phyloP scores from a whole-genome alignment of 192 early-diverging fungal genomes.

The Glomus cerebriforme region DNA sequence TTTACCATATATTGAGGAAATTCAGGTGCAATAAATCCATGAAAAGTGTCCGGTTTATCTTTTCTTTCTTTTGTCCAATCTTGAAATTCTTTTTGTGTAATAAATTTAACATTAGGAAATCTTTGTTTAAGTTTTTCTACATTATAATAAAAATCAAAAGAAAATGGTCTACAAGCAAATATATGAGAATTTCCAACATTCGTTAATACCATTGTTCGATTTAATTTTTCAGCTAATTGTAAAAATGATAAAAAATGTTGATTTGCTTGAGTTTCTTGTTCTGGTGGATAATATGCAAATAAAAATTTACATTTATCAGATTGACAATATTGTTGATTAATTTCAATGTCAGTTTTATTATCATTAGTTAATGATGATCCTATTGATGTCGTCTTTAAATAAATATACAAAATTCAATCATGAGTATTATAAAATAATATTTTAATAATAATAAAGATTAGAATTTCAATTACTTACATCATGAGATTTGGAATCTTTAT shows the following conservation, averaged over 20 bases:
- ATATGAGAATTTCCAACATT: slow-evolving; percentile 39
- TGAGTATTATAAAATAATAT: too few species aligned
- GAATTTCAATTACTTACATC: too few species aligned
- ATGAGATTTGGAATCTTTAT: too few species aligned
- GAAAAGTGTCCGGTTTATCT: background rate
- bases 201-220: slow-evolving; percentile 41
- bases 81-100: background rate
- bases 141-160: slow-evolving; percentile 41
- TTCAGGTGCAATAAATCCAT: background rate
- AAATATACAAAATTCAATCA: too few species aligned
- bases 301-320: background rate
- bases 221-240: slow-evolving; percentile 32
- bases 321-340: slow-evolving; percentile 21
- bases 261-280: slow-evolving; percentile 43
- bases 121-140: background rate
- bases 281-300: background rate
- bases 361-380: too few species aligned
- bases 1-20: background rate
- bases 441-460: too few species aligned
- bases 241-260: slow-evolving; percentile 39
- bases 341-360: too few species aligned
- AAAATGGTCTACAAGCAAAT: slow-evolving; percentile 34
- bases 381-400: too few species aligned
- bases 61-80: background rate
- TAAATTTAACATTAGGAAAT: slow-evolving; percentile 6